Percentiles rank a stretch among this genome's conserved stretches.
Conservation (phyloP, 106 monocot genomes). For the Dendrobium huoshanense region DNA sequence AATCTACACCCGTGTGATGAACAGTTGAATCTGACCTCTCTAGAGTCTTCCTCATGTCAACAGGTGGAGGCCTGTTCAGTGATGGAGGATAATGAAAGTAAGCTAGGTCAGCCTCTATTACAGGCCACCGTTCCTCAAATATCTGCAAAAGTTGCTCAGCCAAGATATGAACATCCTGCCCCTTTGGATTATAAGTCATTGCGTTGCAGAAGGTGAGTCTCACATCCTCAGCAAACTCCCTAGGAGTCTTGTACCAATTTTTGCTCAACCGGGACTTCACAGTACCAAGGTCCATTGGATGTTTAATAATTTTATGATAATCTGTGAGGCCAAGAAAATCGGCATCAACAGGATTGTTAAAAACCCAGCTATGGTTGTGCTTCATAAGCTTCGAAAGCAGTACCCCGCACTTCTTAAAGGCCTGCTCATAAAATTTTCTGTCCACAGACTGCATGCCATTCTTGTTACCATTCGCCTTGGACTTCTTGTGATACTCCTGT, state of each 20-base stretch:
- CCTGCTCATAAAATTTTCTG: slow-evolving; percentile 19
- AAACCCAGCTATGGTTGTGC: slow-evolving; percentile 65
- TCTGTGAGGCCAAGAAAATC: slow-evolving; percentile 50
- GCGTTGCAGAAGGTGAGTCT: slow-evolving; percentile 68
- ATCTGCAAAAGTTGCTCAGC: slow-evolving; percentile 49
- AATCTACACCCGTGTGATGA: slow-evolving; percentile 23
- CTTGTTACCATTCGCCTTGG: slow-evolving; percentile 28
- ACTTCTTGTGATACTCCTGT: slow-evolving; percentile 38
- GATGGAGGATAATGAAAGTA: slow-evolving; percentile 14
- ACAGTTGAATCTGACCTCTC: slow-evolving; percentile 65
- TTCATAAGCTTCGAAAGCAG: slow-evolving; percentile 59
- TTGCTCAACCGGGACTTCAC: slow-evolving; percentile 40
- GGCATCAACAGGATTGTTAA: slow-evolving; percentile 59
- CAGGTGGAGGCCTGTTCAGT: slow-evolving; percentile 39
- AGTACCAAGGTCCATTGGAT: slow-evolving; percentile 82
- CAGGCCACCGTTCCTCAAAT: slow-evolving; percentile 56
- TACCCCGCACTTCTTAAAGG: slow-evolving; percentile 41
- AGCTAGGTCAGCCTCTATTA: slow-evolving; percentile 44
- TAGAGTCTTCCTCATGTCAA: slow-evolving; percentile 35
- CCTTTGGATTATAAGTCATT: slow-evolving; percentile 60
- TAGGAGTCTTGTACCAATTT: slow-evolving; percentile 43
- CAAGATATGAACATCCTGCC: slow-evolving; percentile 62
- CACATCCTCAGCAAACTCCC: slow-evolving; percentile 69
- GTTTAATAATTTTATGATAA: slow-evolving; percentile 44
- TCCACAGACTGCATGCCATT: not conserved